These are phyloP conservation scores for Leccinum disarticulatum DNA, from an alignment of 768 basidiomycete genomes.

Conservation along the genomic window DNA sequence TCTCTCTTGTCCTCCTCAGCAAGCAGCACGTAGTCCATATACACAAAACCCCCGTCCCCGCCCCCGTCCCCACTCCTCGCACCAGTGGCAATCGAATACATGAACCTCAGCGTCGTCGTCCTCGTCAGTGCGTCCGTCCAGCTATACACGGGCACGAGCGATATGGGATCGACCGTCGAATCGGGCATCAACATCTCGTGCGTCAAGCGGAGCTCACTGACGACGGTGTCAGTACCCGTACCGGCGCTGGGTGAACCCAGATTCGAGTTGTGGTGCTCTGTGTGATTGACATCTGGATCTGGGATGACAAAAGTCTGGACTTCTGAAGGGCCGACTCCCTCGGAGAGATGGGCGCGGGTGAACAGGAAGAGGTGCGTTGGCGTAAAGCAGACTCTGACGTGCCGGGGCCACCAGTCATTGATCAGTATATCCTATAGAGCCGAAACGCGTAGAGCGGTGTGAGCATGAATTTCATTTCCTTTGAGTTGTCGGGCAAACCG, in stretches of 20 bases:
- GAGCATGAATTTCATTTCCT: too few species aligned
- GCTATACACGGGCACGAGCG: conserved; percentile 14
- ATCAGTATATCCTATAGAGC: conserved; percentile 12
- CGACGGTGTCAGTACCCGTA: background rate
- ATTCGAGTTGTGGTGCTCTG: background rate
- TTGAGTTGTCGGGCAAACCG: too few species aligned
- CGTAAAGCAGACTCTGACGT: conserved; percentile 13
- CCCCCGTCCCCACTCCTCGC: too few species aligned
- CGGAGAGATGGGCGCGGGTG: conserved; percentile 10
- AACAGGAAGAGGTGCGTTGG: conserved; percentile 16
- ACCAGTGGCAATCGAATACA: conserved; percentile 6
- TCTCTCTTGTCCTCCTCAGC: background rate
- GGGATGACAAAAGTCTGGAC: conserved; percentile 21
- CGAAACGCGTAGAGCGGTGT: too few species aligned
- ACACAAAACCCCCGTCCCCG: conserved; percentile 2
- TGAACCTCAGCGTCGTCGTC: conserved; percentile 23
- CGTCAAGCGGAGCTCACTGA: conserved; percentile 19
- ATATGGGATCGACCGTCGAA: background rate
- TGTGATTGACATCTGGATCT: too few species aligned
- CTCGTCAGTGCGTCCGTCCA: conserved; percentile 5
- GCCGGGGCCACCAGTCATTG: conserved; percentile 14
- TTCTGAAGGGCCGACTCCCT: conserved; percentile 9
- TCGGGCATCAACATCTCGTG: conserved; percentile 14
- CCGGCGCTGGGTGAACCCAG: background rate
- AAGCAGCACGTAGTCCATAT: conserved; percentile 16